Evolutionary conservation across 192 early-diverging fungal genomes (phyloP), one percentile per base, ranked within the genome.

Genomic region (Coemansia asiatica): DNA sequence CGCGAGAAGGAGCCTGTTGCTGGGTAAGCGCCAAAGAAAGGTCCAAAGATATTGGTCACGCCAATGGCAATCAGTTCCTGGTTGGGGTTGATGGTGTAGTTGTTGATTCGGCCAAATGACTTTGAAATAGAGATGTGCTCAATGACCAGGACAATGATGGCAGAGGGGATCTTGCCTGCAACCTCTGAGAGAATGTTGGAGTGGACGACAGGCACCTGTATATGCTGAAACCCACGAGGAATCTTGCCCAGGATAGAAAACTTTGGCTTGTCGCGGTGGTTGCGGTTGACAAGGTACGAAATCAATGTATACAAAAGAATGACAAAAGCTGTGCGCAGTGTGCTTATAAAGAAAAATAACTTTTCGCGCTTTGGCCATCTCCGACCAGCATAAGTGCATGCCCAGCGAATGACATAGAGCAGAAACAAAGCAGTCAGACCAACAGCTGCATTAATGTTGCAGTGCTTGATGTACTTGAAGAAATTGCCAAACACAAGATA

Each of bases 1-100:
- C 96, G 90, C 13, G 93, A 94, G 83, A 98, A 96, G 8, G 93
- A 94, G 47, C 95, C 96, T 16, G 96, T 96, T 1, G 91, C 85
- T 21, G 95, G 90, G 81, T 91, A 95, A 10, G 86, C 91, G 56
- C 89, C 85, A 74, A 98, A 90, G 76, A 96, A 95, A 6, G 91
- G 89, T 10, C 88, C 92, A 68, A 92, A 68, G 22, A 92, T 67
- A 83, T 98, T 98, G 26, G 91, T 88, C n/a, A 90, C 21, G 28
- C 96, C 96, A 33, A 98, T 85, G 0, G 95, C 89, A 54, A 95
- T 86, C 27, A 93, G 71, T 73, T 98, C 96, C 84, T 98, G 95
- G 81, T 90, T 94, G 56, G 90, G 74, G 61, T 90, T 85, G 79
- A 86, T 86, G 55, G 82, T 87, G 83, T 98, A 98, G 63, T 92